phyloP scores from a whole-genome alignment of 2,329 filamentous ascomycete genomes.

The Aspergillus pseudoterreus region DNA sequence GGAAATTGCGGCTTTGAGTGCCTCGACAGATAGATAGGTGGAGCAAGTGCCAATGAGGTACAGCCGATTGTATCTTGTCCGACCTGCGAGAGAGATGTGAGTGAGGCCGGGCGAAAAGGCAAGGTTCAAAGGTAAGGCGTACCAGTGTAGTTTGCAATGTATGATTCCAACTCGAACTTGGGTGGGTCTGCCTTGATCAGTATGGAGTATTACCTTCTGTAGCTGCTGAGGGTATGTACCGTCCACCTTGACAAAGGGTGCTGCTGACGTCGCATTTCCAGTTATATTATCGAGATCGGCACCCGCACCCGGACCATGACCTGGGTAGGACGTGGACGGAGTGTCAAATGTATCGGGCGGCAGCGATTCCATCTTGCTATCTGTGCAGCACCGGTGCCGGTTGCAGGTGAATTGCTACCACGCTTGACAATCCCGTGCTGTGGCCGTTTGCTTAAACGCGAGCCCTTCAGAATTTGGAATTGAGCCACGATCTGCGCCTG shows the following conservation, averaged over 20 bases:
- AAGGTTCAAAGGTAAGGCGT: slow-evolving; percentile 17
- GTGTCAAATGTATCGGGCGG: not conserved
- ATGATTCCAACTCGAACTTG: slow-evolving; percentile 87
- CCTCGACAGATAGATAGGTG: slow-evolving; percentile 71
- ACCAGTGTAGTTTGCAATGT: slow-evolving; percentile 87
- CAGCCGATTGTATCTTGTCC: slow-evolving; percentile 76
- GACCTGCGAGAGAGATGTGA: slow-evolving; percentile 50
- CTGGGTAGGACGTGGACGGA: not conserved
- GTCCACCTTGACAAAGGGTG: not conserved
- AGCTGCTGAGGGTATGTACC: not conserved
- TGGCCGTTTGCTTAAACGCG: not conserved
- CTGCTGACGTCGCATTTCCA: not conserved
- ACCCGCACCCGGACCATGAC: not conserved
- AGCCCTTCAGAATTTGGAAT: not conserved
- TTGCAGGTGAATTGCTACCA: not conserved
- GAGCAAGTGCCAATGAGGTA: slow-evolving; percentile 77
- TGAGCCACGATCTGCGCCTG: not conserved
- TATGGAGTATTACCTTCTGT: not conserved
- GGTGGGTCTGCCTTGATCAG: slow-evolving; percentile 58
- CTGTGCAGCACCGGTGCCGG: not conserved
- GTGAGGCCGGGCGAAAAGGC: slow-evolving; percentile 1
- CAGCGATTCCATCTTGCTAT: not conserved
- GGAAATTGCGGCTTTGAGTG: slow-evolving; percentile 69
- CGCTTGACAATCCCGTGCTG: no score
- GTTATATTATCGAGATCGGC: not conserved